Evolutionary conservation across 1,284 basidiomycete genomes (phyloP).

Genomic region (Neonothopanus nambi): DNA sequence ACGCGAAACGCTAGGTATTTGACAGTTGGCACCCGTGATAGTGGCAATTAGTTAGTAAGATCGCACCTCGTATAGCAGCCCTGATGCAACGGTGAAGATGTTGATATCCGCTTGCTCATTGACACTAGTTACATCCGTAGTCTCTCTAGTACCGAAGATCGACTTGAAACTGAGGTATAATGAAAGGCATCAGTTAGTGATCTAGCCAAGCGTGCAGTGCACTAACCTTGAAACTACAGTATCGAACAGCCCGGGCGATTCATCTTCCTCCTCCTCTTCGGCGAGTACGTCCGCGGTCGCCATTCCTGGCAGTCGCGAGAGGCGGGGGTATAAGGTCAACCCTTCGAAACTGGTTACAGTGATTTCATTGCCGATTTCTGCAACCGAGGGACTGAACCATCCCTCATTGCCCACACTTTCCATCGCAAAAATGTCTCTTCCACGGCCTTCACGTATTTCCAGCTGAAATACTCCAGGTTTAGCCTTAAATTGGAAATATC

Average conservation of each 20-base stretch:
- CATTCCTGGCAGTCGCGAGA: conserved; percentile 74
- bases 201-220: not conserved
- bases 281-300: conserved; percentile 80
- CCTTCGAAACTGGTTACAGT: conserved; percentile 88
- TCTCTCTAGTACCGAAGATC: conserved; percentile 44
- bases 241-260: conserved; percentile 39
- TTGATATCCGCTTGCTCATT: conserved; percentile 86
- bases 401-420: conserved; percentile 84
- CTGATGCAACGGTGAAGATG: conserved; percentile 98
- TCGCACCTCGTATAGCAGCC: conserved; percentile 88
- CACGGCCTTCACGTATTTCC: conserved; percentile 81
- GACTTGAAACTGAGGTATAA: conserved; percentile 49
- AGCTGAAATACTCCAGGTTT: conserved; percentile 86
- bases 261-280: conserved; percentile 36
- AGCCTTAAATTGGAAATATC: conserved; percentile 95
- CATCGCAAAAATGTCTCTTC: conserved; percentile 79
- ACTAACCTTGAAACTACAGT: conserved; percentile 52
- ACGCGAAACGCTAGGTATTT: conserved; percentile 80
- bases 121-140: conserved; percentile 22
- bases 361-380: conserved; percentile 67
- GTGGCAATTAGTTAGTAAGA: conserved; percentile 4
- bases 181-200: not conserved
- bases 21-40: not conserved
- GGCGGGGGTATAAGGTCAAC: conserved; percentile 82
- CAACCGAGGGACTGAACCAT: conserved; percentile 74